Evolutionary conservation across 2,329 filamentous ascomycete species (phyloP).

Genomic region (Tolypocladium pustulatum): DNA sequence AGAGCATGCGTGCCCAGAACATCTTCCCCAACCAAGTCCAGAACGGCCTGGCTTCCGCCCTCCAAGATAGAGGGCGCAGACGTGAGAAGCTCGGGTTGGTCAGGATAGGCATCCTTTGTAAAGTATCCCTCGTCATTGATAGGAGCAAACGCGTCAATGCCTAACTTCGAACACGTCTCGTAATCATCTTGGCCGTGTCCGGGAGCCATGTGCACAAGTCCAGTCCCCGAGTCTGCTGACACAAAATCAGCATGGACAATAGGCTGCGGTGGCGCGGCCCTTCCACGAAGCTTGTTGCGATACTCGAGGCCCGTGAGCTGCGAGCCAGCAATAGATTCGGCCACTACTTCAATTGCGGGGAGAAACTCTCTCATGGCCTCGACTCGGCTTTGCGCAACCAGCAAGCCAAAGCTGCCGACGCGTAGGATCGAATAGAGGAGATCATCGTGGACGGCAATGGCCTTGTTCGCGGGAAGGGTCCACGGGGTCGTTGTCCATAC

Average conservation of each 20-base stretch:
- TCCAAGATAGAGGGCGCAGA: conserved; percentile 60
- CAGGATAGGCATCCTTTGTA: conserved; percentile 67
- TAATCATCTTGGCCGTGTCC: conserved; percentile 98
- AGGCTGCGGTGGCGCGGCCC: conserved; percentile 46
- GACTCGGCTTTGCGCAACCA: conserved; percentile 64
- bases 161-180: conserved; percentile 60
- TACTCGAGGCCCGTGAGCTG: conserved; percentile 59
- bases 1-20: conserved; percentile 63
- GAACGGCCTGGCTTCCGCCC: conserved; percentile 57
- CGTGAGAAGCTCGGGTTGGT: conserved; percentile 53
- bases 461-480: conserved; percentile 89
- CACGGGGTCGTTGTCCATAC: conserved; percentile 98
- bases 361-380: conserved; percentile 42
- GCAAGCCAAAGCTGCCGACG: conserved; percentile 44
- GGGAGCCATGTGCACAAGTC: conserved; percentile 88
- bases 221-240: conserved; percentile 79
- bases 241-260: conserved; percentile 85
- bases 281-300: conserved; percentile 56
- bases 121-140: conserved; percentile 76
- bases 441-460: conserved; percentile 70
- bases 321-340: conserved; percentile 49
- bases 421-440: conserved; percentile 63
- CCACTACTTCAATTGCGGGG: conserved; percentile 42
- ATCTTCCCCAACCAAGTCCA: conserved; percentile 55
- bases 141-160: conserved; percentile 68